Conservation (phyloP, 768 basidiomycete species). For the Tulasnella sp. region DNA sequence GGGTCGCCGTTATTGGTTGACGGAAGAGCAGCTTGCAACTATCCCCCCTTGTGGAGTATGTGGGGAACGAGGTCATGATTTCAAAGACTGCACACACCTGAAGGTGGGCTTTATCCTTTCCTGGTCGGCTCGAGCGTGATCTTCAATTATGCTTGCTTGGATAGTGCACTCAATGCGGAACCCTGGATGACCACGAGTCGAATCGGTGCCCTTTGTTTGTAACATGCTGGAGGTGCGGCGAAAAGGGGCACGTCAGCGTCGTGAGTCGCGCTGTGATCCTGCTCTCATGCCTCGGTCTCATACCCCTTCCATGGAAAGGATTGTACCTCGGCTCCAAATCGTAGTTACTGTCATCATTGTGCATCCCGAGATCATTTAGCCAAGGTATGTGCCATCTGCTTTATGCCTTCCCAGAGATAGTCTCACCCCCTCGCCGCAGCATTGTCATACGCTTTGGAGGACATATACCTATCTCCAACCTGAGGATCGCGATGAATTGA, state of each 20-base stretch:
- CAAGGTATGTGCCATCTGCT: not conserved
- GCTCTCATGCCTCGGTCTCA: too few species aligned
- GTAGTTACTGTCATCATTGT: slow-evolving; percentile 2
- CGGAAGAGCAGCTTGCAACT: not conserved
- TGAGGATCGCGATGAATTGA: not conserved
- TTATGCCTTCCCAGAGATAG: not conserved
- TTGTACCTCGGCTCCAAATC: not conserved
- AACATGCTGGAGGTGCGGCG: slow-evolving; percentile 18
- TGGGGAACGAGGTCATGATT: slow-evolving; percentile 13
- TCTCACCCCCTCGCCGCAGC: not conserved
- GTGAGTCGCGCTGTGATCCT: not conserved
- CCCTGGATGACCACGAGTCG: slow-evolving; percentile 16
- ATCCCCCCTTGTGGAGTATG: slow-evolving; percentile 8
- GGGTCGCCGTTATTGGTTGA: slow-evolving; percentile 14
- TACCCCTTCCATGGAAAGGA: not conserved
- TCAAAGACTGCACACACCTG: slow-evolving; percentile 6
- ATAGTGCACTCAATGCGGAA: slow-evolving; percentile 16
- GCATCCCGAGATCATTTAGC: slow-evolving; percentile 12
- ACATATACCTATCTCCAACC: not conserved
- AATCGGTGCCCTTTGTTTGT: slow-evolving; percentile 2
- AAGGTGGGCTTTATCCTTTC: not conserved
- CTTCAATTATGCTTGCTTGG: not conserved
- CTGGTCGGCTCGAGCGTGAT: not conserved
- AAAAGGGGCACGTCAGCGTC: slow-evolving; percentile 15
- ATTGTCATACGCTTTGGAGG: slow-evolving; percentile 16